Conservation (phyloP, 176 grass and related monocot species). For the Phoenix roebelenii region DNA sequence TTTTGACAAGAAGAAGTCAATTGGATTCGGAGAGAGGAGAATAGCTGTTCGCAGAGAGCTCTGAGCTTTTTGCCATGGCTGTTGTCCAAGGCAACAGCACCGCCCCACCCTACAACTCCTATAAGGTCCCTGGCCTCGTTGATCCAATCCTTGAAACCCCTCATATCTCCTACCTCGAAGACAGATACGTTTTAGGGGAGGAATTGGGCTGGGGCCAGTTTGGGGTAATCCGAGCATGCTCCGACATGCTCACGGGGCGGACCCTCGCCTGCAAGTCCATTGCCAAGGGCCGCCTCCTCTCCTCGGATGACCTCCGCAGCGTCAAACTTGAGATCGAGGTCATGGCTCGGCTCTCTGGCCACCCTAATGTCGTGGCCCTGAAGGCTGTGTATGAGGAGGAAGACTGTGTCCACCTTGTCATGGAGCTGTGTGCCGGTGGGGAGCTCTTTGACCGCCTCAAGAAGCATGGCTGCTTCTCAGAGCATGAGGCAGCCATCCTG, state of each 20-base stretch:
- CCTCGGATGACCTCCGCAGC: slow-evolving; percentile 60
- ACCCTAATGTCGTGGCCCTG: slow-evolving; percentile 88
- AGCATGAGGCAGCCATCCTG: slow-evolving; percentile 57
- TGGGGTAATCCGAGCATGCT: slow-evolving; percentile 81
- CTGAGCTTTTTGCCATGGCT: slow-evolving; percentile 39
- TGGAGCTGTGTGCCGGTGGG: slow-evolving; percentile 88
- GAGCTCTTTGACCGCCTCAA: slow-evolving; percentile 88
- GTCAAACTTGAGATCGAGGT: slow-evolving; percentile 93
- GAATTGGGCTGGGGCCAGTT: slow-evolving; percentile 96
- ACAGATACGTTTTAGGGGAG: slow-evolving; percentile 61
- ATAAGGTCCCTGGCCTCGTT: slow-evolving; percentile 57
- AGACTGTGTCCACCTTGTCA: slow-evolving; percentile 79
- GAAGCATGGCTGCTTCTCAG: slow-evolving; percentile 65
- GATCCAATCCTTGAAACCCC: slow-evolving; percentile 62
- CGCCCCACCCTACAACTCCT: slow-evolving; percentile 45
- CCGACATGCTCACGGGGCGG: slow-evolving; percentile 74
- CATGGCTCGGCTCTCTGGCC: slow-evolving; percentile 79
- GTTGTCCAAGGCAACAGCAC: slow-evolving; percentile 13
- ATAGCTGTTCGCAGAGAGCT: slow-evolving; percentile 2
- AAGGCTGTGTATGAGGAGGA: slow-evolving; percentile 90
- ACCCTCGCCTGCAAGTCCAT: slow-evolving; percentile 88
- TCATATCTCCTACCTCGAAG: slow-evolving; percentile 74
- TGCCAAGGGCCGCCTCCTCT: slow-evolving; percentile 73
- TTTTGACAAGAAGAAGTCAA: slow-evolving; percentile 13
- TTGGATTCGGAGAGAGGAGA: not conserved